Conservation (phyloP, 768 basidiomycete genomes). For the Leucocoprinus birnbaumii region DNA sequence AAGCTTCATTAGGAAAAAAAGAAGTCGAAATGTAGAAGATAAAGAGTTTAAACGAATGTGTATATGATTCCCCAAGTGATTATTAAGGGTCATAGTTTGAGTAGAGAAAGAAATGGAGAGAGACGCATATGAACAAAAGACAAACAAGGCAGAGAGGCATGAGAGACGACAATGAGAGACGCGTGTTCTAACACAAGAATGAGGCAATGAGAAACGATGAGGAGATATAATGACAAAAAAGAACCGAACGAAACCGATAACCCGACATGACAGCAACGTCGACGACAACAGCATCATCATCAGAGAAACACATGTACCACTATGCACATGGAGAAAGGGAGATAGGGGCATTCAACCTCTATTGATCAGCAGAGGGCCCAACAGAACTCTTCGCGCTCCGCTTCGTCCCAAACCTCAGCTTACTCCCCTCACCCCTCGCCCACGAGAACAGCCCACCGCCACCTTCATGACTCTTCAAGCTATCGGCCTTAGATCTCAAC, state of each 20-base stretch:
- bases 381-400: constrained; percentile 48
- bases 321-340: not conserved
- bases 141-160: not conserved
- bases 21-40: too few species aligned
- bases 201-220: constrained; percentile 13
- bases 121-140: not conserved
- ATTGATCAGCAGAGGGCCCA: constrained; percentile 19
- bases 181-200: not conserved
- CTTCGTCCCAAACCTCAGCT: constrained; percentile 72
- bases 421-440: constrained; percentile 60
- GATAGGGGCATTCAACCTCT: not conserved
- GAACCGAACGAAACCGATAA: constrained; percentile 9
- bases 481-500: constrained; percentile 79
- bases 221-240: not conserved
- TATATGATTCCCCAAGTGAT: constrained; percentile 8
- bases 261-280: constrained; percentile 18
- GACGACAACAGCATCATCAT: too few species aligned
- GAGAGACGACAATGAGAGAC: not conserved
- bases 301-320: not conserved
- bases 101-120: not conserved
- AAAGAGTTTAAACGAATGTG: constrained; percentile 3
- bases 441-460: constrained; percentile 69
- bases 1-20: not conserved
- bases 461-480: constrained; percentile 63
- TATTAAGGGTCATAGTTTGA: constrained; percentile 13